Evolutionary conservation across 83 land plant species (phyloP).

Genomic region (Picea mariana): DNA sequence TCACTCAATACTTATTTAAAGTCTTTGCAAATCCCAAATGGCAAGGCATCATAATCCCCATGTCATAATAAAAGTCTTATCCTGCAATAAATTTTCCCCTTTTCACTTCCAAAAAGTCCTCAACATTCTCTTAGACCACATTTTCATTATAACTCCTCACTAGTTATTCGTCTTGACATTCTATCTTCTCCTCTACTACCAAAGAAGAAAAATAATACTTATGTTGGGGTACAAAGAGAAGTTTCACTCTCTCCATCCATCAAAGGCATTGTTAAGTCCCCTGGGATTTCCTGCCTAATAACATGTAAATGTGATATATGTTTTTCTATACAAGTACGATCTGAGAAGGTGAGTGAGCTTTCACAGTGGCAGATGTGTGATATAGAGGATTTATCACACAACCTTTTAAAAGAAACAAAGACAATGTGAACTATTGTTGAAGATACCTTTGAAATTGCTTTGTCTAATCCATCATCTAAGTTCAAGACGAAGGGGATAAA

Average conservation of each 20-base stretch:
- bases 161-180: neutral
- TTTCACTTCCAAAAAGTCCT: neutral
- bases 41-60: no score
- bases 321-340: constrained; percentile 23
- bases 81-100: neutral
- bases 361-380: constrained; percentile 71
- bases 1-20: no score
- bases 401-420: constrained; percentile 43
- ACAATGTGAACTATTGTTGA: constrained; percentile 25
- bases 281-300: constrained; percentile 10
- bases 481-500: neutral
- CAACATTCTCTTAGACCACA: no score
- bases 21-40: no score
- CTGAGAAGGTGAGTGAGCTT: constrained; percentile 51
- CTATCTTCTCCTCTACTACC: neutral
- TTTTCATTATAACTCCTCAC: neutral
- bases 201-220: neutral
- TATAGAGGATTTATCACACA: constrained; percentile 42
- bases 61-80: neutral
- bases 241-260: constrained; percentile 18
- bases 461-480: constrained; percentile 15
- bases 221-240: neutral
- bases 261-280: constrained; percentile 42
- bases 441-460: constrained; percentile 18
- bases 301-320: constrained; percentile 28